Base-by-base conservation (phyloP, 257 asterid genomes). In the Petunia axillaris region DNA sequence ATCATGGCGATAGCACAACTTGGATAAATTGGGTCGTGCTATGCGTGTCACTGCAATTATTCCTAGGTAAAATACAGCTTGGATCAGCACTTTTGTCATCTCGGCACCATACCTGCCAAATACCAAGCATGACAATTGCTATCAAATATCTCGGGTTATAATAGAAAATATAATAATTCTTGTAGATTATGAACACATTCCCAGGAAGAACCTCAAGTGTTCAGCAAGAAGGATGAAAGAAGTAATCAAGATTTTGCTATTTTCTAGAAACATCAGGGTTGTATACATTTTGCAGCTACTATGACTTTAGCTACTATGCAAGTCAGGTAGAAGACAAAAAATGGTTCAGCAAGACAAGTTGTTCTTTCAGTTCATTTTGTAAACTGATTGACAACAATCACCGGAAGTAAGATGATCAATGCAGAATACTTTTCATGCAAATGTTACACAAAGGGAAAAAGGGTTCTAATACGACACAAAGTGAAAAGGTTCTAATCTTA, bases 11-110 rank as follows among this genome's bases (percentile, higher is more conserved):
- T 89, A 86, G 84, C 93, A 92, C 36, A 89, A 25, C 80, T 89
- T 92, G 35, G 93, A 86, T 5, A 90, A 9, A 64, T 80, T 87
- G 35, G 93, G 95, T 6, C 97, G 92, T 1, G 95, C 95, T 10
- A 92, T 73, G 25, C 90, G 93, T 0, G 93, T 85, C 50, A 92
- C 85, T 1, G 86, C 90, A 83, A 90, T 85, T 64, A 89, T 79
- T 54, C 90, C 93, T 16, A 87, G n/a, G 91, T 90, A 92, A 78
- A 90, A 82, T 50, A 89, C 57, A 14, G 87, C 86, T 84, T 83
- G 88, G 81, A 89, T 87, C 48, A 82, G 7, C 8, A 85, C 93
- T 4, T 87, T 63, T 4, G 92, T 88, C 89, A 88, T 88, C 87
- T 92, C 97, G 35, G 90, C 85, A 59, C 85, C 68, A 38, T 92